Percentiles rank a stretch among this genome's conserved stretches.
These are phyloP conservation scores for Rhynchosporium graminicola DNA, from an alignment of 2,329 filamentous ascomycete genomes.

Conservation along the genomic window DNA sequence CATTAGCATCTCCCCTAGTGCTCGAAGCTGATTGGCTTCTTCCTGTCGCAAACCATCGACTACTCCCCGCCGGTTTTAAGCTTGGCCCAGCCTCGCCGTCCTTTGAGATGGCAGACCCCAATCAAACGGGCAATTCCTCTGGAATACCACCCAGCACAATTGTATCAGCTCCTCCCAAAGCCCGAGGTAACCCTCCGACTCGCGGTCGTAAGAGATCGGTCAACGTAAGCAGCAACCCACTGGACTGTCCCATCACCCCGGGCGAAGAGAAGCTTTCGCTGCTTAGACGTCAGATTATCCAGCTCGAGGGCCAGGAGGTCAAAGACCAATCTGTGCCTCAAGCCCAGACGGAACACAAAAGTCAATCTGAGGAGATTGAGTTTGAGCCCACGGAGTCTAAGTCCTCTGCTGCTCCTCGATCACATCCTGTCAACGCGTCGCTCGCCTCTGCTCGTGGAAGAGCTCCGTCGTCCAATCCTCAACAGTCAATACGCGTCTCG, in stretches of 20 bases:
- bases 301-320: not conserved
- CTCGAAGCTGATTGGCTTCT: not conserved
- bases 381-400: not conserved
- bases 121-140: too few relatives aligned
- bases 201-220: constrained; percentile 1
- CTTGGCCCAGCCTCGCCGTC: not conserved
- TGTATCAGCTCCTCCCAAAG: too few relatives aligned
- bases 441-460: not conserved
- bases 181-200: not conserved
- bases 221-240: not conserved
- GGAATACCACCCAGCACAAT: too few relatives aligned
- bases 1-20: not conserved
- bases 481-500: not conserved
- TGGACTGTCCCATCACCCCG: constrained; percentile 2
- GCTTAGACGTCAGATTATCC: not conserved
- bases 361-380: not conserved
- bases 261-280: constrained; percentile 8
- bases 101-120: not conserved
- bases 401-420: not conserved
- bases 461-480: not conserved
- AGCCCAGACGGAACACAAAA: not conserved
- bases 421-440: not conserved
- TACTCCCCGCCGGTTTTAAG: not conserved
- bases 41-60: not conserved
- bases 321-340: not conserved